These are phyloP conservation scores for Waltergamsia citrina DNA, from an alignment of 2,329 filamentous ascomycete genomes.

Conservation along the genomic window DNA sequence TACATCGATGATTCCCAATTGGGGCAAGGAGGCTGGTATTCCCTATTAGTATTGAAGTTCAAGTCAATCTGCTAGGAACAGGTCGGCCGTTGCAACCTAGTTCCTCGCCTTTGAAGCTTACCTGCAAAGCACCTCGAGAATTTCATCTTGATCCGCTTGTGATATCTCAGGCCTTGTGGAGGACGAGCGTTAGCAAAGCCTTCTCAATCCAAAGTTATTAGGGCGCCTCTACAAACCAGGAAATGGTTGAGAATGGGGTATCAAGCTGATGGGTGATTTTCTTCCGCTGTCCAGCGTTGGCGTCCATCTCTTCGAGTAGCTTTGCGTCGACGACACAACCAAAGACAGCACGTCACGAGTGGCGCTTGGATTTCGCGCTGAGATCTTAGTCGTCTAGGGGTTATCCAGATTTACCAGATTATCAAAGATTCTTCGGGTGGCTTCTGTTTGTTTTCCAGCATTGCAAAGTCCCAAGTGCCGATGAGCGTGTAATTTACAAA, in stretches of 20 bases:
- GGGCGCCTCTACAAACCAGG: no score
- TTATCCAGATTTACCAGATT: no score
- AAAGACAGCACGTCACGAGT: neutral
- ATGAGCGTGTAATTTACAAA: no score
- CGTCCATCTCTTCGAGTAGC: neutral
- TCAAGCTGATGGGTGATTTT: slow-evolving; percentile 56
- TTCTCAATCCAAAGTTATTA: no score
- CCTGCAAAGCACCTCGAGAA: slow-evolving; percentile 60
- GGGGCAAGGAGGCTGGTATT: slow-evolving; percentile 48
- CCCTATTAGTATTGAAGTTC: slow-evolving; percentile 3
- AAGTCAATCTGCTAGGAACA: neutral
- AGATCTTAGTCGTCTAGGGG: no score
- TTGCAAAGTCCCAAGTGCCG: no score
- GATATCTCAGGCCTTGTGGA: slow-evolving; percentile 50
- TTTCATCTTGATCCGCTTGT: slow-evolving; percentile 48
- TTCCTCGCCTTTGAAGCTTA: no score
- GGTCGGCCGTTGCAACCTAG: no score
- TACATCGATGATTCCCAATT: slow-evolving; percentile 50
- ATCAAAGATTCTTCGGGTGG: no score
- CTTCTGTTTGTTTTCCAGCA: no score
- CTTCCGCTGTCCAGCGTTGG: slow-evolving; percentile 28
- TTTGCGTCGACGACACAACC: neutral
- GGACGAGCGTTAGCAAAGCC: neutral
- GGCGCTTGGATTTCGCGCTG: no score
- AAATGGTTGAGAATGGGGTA: slow-evolving; percentile 49